phyloP scores from a whole-genome alignment of 495 filamentous ascomycete genomes.

The Letharia columbiana region DNA sequence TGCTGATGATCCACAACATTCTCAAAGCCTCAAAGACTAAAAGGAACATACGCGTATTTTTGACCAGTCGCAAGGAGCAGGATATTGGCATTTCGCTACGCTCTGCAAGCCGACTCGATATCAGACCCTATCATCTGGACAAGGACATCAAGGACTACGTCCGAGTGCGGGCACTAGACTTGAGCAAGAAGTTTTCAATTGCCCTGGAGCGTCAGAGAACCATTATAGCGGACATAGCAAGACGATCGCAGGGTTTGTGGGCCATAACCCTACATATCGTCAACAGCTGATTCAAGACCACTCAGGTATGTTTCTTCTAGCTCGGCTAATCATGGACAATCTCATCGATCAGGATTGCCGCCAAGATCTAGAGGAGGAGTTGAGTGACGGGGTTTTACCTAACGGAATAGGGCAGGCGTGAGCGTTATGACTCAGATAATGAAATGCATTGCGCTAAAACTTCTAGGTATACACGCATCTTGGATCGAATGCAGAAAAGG shows the following conservation, averaged over 20 bases:
- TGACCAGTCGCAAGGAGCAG: slow-evolving; percentile 13
- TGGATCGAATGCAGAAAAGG: slow-evolving; percentile 21
- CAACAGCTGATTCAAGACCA: neutral
- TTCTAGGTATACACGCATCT: slow-evolving; percentile 26
- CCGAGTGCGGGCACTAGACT: slow-evolving; percentile 9
- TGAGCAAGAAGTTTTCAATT: slow-evolving; percentile 14
- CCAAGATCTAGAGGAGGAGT: slow-evolving; percentile 12
- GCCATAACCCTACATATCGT: neutral
- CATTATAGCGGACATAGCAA: slow-evolving; percentile 19
- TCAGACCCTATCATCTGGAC: slow-evolving; percentile 9
- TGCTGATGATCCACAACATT: slow-evolving; percentile 23
- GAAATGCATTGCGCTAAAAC: neutral
- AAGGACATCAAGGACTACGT: slow-evolving; percentile 20
- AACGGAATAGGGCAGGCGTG: slow-evolving; percentile 16
- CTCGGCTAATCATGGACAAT: slow-evolving; percentile 26
- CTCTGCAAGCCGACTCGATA: neutral
- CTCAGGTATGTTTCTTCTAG: slow-evolving; percentile 29
- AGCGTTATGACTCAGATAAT: neutral
- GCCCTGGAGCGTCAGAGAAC: slow-evolving; percentile 1
- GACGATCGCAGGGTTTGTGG: slow-evolving; percentile 22
- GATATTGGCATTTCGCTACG: slow-evolving; percentile 11
- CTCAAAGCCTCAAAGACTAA: slow-evolving; percentile 3
- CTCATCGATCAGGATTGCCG: slow-evolving; percentile 13
- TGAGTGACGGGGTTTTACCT: slow-evolving; percentile 12
- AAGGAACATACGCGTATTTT: slow-evolving; percentile 7